Percentiles rank a stretch among this genome's conserved stretches.
Evolutionary conservation across 73 alveolate species (phyloP).

Genomic region (Paraurostyla sp.): DNA sequence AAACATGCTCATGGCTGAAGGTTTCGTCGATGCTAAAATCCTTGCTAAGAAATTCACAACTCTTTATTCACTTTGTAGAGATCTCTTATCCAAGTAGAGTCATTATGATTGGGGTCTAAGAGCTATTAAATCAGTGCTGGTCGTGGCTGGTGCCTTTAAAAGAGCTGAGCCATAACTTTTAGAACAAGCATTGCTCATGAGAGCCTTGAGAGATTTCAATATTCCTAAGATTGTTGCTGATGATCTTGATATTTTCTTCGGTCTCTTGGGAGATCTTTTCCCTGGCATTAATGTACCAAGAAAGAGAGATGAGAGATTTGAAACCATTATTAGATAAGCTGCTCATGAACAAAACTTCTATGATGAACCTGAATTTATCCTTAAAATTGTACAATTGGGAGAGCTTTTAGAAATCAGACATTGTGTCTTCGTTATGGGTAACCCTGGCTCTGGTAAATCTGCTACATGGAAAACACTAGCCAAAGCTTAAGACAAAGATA

Average conservation of each 20-base stretch:
- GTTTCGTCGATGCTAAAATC: slow-evolving; percentile 99
- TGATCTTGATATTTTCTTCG: slow-evolving; percentile 99
- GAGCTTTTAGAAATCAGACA: slow-evolving; percentile 99
- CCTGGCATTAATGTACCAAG: slow-evolving; percentile 98
- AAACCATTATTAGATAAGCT: slow-evolving; percentile 92
- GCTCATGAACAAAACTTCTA: slow-evolving; percentile 90
- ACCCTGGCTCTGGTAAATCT: slow-evolving; percentile 99
- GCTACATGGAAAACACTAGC: slow-evolving; percentile 99
- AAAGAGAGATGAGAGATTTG: slow-evolving; percentile 97
- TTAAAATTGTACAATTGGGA: slow-evolving; percentile 95
- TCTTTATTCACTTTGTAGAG: slow-evolving; percentile 98
- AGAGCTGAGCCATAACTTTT: slow-evolving; percentile 98
- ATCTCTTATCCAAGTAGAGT: slow-evolving; percentile 92
- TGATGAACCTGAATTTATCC: slow-evolving; percentile 96
- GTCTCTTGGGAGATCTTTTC: slow-evolving; percentile 98
- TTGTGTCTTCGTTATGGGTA: slow-evolving; percentile 99
- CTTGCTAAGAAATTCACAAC: slow-evolving; percentile 99
- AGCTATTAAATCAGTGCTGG: slow-evolving; percentile 99
- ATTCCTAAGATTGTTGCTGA: slow-evolving; percentile 99
- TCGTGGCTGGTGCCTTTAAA: slow-evolving; percentile 99
- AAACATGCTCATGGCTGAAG: slow-evolving; percentile 99
- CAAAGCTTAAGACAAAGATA: slow-evolving; percentile 97
- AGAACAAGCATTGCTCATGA: slow-evolving; percentile 99
- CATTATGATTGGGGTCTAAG: slow-evolving; percentile 99
- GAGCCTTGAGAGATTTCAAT: slow-evolving; percentile 99